Evolutionary conservation across 805 yeast species (phyloP).

Genomic region (Metschnikowia continentalis): DNA sequence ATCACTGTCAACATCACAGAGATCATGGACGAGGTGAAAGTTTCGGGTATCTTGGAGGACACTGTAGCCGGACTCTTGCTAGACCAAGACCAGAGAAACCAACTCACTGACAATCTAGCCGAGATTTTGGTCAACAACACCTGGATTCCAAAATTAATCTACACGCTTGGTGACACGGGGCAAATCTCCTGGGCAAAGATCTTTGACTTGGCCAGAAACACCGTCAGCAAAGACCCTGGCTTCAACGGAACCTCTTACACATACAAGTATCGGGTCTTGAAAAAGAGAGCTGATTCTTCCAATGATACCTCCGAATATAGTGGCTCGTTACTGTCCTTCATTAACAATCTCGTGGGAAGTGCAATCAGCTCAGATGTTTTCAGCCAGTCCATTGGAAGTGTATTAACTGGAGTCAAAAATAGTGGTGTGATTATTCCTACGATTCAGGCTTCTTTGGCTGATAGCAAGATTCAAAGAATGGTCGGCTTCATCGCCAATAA

Average conservation of each 20-base stretch:
- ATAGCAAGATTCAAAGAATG: conserved; percentile 17
- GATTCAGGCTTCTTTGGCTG: conserved; percentile 23
- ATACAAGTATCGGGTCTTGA: background rate
- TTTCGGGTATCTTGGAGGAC: conserved; percentile 27
- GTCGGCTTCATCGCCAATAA: conserved; percentile 22
- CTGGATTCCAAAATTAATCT: conserved; percentile 29
- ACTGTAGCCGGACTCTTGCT: conserved; percentile 24
- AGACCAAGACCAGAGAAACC: conserved; percentile 26
- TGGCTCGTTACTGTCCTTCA: conserved; percentile 32
- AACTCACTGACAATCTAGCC: conserved; percentile 26
- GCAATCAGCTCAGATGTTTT: conserved; percentile 22
- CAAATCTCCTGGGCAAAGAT: conserved; percentile 26
- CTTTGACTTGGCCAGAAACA: conserved; percentile 26
- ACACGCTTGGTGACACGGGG: conserved; percentile 32
- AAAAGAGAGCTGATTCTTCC: conserved; percentile 5
- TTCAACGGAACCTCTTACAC: conserved; percentile 13
- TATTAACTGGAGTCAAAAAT: conserved; percentile 29
- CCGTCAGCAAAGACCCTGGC: conserved; percentile 28
- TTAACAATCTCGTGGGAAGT: conserved; percentile 27
- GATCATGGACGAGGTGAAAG: conserved; percentile 18
- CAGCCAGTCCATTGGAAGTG: conserved; percentile 18
- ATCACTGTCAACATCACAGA: conserved; percentile 23
- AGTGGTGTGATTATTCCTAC: conserved; percentile 29
- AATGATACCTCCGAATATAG: conserved; percentile 12
- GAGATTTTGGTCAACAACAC: conserved; percentile 23